These are phyloP conservation scores for Nitzschia putrida DNA, from an alignment of 108 stramenopile species.

Conservation along the genomic window DNA sequence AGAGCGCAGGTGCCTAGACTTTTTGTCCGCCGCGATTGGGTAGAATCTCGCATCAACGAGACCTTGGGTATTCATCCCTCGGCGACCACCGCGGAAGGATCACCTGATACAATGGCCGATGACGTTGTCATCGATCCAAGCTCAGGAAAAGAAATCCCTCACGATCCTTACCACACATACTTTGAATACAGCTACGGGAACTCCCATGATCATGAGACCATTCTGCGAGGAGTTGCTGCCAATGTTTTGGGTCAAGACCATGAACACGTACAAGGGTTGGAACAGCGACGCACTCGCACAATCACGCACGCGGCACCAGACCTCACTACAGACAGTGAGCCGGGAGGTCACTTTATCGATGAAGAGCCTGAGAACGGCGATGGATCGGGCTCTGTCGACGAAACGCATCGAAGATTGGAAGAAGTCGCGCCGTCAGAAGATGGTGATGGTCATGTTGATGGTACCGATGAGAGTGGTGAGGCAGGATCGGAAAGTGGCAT, in stretches of 20 bases:
- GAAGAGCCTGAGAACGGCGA: slow-evolving; percentile 26
- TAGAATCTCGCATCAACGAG: slow-evolving; percentile 58
- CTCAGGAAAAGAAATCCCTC: slow-evolving; percentile 39
- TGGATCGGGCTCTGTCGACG: slow-evolving; percentile 13
- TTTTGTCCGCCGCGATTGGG: slow-evolving; percentile 69
- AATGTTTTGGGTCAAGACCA: slow-evolving; percentile 64
- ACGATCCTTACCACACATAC: slow-evolving; percentile 82
- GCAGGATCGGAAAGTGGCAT: neutral
- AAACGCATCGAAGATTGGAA: slow-evolving; percentile 25
- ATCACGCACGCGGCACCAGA: neutral
- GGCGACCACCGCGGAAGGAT: slow-evolving; percentile 27
- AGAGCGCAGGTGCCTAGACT: slow-evolving; percentile 66
- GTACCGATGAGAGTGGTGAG: neutral
- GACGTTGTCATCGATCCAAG: slow-evolving; percentile 15
- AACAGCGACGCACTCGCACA: slow-evolving; percentile 48
- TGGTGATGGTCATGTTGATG: slow-evolving; percentile 4
- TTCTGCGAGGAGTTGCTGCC: slow-evolving; percentile 63
- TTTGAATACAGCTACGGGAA: slow-evolving; percentile 59
- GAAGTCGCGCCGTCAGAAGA: slow-evolving; percentile 12
- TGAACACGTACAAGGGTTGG: slow-evolving; percentile 47
- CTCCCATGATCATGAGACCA: slow-evolving; percentile 37
- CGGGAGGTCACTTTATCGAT: slow-evolving; percentile 2
- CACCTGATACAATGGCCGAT: slow-evolving; percentile 11
- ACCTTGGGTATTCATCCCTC: slow-evolving; percentile 51
- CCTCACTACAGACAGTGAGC: slow-evolving; percentile 1